Conservation (phyloP, 2,329 filamentous ascomycete genomes). For the Neodidymelliopsis sp. region DNA sequence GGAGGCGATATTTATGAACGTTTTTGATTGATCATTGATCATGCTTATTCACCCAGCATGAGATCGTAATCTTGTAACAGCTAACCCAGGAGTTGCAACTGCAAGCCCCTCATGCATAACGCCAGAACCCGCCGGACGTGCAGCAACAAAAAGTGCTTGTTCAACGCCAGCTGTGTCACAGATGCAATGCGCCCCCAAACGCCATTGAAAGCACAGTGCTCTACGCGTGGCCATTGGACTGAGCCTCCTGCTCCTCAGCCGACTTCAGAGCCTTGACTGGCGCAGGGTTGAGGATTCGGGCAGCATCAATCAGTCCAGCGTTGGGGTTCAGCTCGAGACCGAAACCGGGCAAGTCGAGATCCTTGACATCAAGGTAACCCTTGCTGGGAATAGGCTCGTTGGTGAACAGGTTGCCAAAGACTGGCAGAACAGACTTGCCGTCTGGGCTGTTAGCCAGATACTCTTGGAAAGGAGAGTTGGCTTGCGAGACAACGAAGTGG, state of each 20-base stretch:
- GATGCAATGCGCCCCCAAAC: constrained; percentile 14
- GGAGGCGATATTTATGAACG: constrained; percentile 1
- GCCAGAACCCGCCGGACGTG: constrained; percentile 27
- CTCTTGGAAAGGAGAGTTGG: constrained; percentile 94
- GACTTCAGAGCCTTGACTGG: constrained; percentile 54
- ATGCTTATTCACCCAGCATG: constrained; percentile 3
- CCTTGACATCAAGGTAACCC: constrained; percentile 79
- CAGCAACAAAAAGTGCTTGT: constrained; percentile 10
- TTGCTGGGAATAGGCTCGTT: constrained; percentile 89
- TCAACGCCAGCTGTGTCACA: constrained; percentile 12
- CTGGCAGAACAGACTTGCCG: constrained; percentile 85
- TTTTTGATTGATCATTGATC: constrained; percentile 13
- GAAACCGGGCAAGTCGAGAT: constrained; percentile 89
- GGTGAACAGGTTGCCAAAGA: constrained; percentile 89
- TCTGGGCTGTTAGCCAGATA: constrained; percentile 94
- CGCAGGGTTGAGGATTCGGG: constrained; percentile 73
- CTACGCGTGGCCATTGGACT: constrained; percentile 27
- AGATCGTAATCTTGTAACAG: constrained; percentile 8
- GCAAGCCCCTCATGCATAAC: constrained; percentile 20
- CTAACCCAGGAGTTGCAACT: constrained; percentile 13
- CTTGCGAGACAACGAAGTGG: constrained; percentile 92
- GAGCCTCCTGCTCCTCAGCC: constrained; percentile 32
- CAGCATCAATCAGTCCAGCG: constrained; percentile 79
- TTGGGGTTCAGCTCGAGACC: constrained; percentile 85
- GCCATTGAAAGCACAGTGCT: constrained; percentile 1